Conservation (phyloP, 176 grass and related monocot genomes). For the Zizania latifolia region DNA sequence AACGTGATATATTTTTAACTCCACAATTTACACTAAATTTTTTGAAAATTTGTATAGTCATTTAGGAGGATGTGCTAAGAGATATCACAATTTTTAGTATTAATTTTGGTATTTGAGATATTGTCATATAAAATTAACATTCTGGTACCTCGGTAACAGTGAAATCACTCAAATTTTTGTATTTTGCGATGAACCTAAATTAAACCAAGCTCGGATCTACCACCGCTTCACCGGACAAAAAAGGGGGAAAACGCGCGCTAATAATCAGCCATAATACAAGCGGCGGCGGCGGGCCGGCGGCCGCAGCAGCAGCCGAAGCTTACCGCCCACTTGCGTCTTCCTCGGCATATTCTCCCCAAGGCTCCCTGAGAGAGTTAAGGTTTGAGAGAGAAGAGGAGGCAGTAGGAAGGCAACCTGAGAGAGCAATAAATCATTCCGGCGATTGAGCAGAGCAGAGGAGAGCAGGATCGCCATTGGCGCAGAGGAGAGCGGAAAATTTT, state of each 20-base stretch:
- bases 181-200: too few relatives aligned
- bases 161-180: too few relatives aligned
- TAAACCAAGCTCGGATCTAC: neutral
- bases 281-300: too few relatives aligned
- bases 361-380: too few relatives aligned
- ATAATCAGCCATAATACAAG: neutral
- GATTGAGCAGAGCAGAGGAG: neutral
- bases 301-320: neutral
- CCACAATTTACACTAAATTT: too few relatives aligned
- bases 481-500: neutral
- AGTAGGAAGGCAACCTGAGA: neutral
- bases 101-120: too few relatives aligned
- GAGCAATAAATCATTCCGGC: neutral
- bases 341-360: constrained; percentile 28
- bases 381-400: neutral
- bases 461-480: constrained; percentile 14
- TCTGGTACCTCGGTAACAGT: too few relatives aligned
- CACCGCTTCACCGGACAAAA: neutral
- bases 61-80: too few relatives aligned
- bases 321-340: neutral
- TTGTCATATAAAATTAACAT: too few relatives aligned
- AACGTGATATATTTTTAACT: too few relatives aligned
- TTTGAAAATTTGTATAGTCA: too few relatives aligned
- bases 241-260: neutral
- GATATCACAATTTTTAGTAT: too few relatives aligned